Base-by-base conservation (phyloP, 1,284 basidiomycete genomes). In the Puccinia brachypodii region DNA sequence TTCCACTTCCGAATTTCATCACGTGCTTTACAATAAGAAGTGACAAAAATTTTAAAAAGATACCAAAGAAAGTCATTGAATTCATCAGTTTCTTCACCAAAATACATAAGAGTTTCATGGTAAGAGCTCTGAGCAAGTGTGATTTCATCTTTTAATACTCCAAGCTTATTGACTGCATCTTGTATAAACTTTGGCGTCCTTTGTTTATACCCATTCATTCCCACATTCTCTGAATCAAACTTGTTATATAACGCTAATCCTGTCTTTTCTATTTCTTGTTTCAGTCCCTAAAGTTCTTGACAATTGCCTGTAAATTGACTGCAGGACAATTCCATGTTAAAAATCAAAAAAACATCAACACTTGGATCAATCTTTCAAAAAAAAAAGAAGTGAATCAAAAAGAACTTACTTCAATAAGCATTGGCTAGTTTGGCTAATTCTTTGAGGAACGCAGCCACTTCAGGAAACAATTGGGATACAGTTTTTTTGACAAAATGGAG, bases 41-140 rank as follows among this genome's bases (percentile, higher is more conserved):
- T 95, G 33, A 95, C 90, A 85, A 97, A 97, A 1, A 93, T 96
- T 88, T 96, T 94, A 90, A 97, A n/a, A n/a, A 96, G 85, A 96
- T 92, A 22, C 92, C 94, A 87, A 94, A 98, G 88, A 97, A 98
- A 85, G 96, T 94, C 8, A 92, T 89, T 0, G 93, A 94, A 36
- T 90, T 88, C 89, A 92, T 91, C 92, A 19, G 66, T 76, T 66
- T 95, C 94, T 87, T 98, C 95, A 28, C 95, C 95, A 85, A 94
- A 98, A 86, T 94, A 96, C 76, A 89, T 91, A 83, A 95, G 89
- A 22, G 94, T 94, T 82, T 96, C 93, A 25, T 89, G 89, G 85
- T 94, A 94, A 0, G 90, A 91, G 0, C 91, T 89, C 58, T 94
- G 93, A 0, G 95, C 94, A 75, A 92, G 89, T 78, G 93, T 92